These are phyloP conservation scores for Acanthamoeba healyi DNA, from an alignment of 208 protist species.

Conservation along the genomic window DNA sequence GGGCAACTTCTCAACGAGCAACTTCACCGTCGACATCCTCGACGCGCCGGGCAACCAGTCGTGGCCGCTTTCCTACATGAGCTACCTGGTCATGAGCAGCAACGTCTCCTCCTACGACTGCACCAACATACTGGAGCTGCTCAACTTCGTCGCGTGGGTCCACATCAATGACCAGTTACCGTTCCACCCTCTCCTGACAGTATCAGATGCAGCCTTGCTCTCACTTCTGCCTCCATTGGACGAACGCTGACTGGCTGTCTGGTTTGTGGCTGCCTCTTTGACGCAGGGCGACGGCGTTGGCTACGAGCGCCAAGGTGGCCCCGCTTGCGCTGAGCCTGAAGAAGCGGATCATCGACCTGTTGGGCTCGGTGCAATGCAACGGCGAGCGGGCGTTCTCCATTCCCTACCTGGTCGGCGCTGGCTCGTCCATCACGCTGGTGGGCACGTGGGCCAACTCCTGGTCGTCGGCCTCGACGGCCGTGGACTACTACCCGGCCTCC, in stretches of 20 bases:
- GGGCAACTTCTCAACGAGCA: background rate
- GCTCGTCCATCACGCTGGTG: background rate
- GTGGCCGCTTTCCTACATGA: slow-evolving; percentile 18
- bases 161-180: background rate
- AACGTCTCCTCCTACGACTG: background rate
- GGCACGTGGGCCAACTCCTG: too few relatives aligned
- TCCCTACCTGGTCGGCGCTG: background rate
- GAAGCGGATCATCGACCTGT: background rate
- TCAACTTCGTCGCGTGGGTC: background rate
- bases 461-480: too few relatives aligned
- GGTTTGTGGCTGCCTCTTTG: too few relatives aligned
- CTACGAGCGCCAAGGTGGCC: too few relatives aligned
- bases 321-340: background rate
- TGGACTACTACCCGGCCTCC: background rate
- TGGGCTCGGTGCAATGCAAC: background rate
- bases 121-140: background rate
- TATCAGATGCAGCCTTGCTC: too few relatives aligned
- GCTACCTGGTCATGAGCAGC: background rate
- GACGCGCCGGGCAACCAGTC: background rate
- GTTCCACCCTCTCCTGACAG: too few relatives aligned
- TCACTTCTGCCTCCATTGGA: background rate
- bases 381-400: background rate
- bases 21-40: slow-evolving; percentile 29
- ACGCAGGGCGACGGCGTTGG: background rate
- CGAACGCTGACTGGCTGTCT: background rate